A percentile compares a stretch with the other conserved stretches of the same genome.
Evolutionary conservation across 805 yeast genomes (phyloP).

Genomic region (Nakazawaea wickerhamii): DNA sequence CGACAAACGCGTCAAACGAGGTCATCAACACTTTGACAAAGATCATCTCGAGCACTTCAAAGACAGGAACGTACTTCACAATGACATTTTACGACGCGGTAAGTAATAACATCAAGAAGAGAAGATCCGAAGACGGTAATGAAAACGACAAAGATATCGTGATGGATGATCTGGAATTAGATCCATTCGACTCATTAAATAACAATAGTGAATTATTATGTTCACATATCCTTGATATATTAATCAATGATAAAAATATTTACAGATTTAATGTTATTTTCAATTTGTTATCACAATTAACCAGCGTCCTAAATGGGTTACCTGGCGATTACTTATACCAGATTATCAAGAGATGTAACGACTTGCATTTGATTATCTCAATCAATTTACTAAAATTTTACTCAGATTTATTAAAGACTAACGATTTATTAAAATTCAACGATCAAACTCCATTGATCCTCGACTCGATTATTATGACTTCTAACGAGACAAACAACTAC

Average conservation of each 20-base stretch:
- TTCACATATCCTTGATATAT: constrained; percentile 15
- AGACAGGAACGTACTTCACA: constrained; percentile 27
- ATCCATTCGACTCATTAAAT: constrained; percentile 21
- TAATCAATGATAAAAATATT: constrained; percentile 14
- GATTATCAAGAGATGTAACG: constrained; percentile 16
- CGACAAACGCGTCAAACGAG: constrained; percentile 46
- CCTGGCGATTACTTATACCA: constrained; percentile 16
- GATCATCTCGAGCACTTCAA: constrained; percentile 29
- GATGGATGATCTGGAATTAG: constrained; percentile 24
- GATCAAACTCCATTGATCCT: constrained; percentile 20
- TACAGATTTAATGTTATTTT: constrained; percentile 16
- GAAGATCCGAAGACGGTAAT: constrained; percentile 12
- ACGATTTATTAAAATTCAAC: constrained; percentile 27
- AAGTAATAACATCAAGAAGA: constrained; percentile 18
- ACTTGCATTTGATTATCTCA: constrained; percentile 17
- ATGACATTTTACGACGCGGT: constrained; percentile 21
- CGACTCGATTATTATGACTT: constrained; percentile 17
- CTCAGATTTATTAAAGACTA: constrained; percentile 26
- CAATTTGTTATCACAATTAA: constrained; percentile 21
- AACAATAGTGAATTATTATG: constrained; percentile 16
- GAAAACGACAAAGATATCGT: constrained; percentile 6
- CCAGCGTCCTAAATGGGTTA: constrained; percentile 21
- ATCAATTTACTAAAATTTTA: constrained; percentile 32
- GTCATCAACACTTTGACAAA: constrained; percentile 38
- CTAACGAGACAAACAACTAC: constrained; percentile 22